Base-by-base conservation (phyloP, 2,329 filamentous ascomycete genomes). In the Bipolaris bicolor region DNA sequence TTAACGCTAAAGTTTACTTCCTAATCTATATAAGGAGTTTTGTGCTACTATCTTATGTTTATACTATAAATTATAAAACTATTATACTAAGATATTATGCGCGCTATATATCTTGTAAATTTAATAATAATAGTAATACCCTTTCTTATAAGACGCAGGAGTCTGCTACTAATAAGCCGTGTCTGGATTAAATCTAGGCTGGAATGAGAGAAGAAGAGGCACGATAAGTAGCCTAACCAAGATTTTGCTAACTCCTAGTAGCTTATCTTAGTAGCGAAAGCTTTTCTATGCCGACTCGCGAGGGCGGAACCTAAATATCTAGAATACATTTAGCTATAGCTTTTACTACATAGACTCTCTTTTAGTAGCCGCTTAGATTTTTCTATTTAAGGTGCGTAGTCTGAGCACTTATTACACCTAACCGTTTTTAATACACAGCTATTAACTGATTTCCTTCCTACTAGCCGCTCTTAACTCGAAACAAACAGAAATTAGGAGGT, bases 321-420 rank as follows among this genome's bases (percentile, higher is more conserved):
- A 54, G 37, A 54, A 48, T 36, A 54, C 49, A 10, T 54, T 29
- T n/a, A 20, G 44, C 52, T n/a, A 54, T 49, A 54, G 52, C 52
- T 54, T 29, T 37, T 58, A 58, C 55, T 20, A 58, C 33, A 58
- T 22, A 58, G 45, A 50, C 55, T 58, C 18, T 58, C 39, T 43
- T 56, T 52, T 15, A n/a, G 52, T 52, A 29, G 20, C 16, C 7
- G 49, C 54, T 56, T 9, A 33, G 40, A 18, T 50, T 39, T 46
- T 33, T 50, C 40, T 55, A 50, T 33, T 41, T 24, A 29, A 53
- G 50, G 43, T 31, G 22, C 16, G 37, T 13, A 53, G 29, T 53
- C 52, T 54, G n/a, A 54, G 45, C 45, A 37, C 45, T 29, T 4
- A 29, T 54, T 18, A 31, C 26, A 54, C 49, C 24, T 7, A 49